Evolutionary conservation across 2,329 filamentous ascomycete species (phyloP), one percentile per base, ranked within the genome.

Genomic region (Uncinocarpus reesii): DNA sequence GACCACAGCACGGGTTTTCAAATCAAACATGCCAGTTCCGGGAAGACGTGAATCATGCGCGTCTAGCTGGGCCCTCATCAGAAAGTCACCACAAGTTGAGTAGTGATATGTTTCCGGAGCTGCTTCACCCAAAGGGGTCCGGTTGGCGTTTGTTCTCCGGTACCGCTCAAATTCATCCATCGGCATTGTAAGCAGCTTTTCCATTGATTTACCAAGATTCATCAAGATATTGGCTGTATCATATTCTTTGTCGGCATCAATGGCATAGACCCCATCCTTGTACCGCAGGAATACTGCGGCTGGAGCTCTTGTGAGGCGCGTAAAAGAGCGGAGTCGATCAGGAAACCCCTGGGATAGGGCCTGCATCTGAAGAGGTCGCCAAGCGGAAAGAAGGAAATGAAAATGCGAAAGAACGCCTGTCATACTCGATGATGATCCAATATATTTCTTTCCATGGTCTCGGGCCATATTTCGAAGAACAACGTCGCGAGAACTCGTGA

Each of bases 341-440:
- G 68, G 60, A 56, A 95, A 90, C 0, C 71, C 70, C 43, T 76
- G 76, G 0, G 87, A 90, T 1, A 94, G 62, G 59, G 78, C 78
- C 0, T 68, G 64, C 13, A 79, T 68, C 52, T 86, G 84, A 51
- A 95, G 72, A 2, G 72, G 70, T 46, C 93, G 80, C 84, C 87
- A 96, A 5, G 76, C 70, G 0, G 90, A 96, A 7, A 98, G 73
- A 2, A 98, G 76, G 59, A 81, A 96, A 64, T 98, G 92, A 60
- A 98, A 95, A 59, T 98, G 93, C 1, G 83, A 78, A 37, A 98
- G 73, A 43, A 85, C 80, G 2, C 81, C 74, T 1, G 90, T 95
- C 88, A 95, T 95, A 67, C 90, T 96, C 1, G 92, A 98, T 0
- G 92, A 96, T 10, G 92, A 98, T 7, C 92, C 92, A 8, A 88